Conservation (phyloP, 352 stramenopile genomes). For the Globisporangium recalcitrans region DNA sequence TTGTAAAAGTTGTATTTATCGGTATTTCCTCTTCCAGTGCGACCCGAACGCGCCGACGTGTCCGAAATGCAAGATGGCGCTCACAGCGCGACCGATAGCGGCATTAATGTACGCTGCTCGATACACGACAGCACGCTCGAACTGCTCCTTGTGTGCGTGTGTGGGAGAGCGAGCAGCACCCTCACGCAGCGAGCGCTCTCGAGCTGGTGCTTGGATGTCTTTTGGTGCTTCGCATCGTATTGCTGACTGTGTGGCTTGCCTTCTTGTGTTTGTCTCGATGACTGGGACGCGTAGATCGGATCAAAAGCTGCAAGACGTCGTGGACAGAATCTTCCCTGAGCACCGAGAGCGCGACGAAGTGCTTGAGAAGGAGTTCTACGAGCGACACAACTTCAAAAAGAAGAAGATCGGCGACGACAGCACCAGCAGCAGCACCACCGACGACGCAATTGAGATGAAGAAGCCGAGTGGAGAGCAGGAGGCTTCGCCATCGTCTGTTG, state of each 20-base stretch:
- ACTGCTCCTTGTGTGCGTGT: not conserved
- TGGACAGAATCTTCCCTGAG: slow-evolving; percentile 72
- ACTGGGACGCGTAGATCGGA: slow-evolving; percentile 41
- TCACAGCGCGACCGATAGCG: slow-evolving; percentile 50
- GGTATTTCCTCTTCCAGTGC: slow-evolving; percentile 62
- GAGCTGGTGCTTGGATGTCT: not conserved
- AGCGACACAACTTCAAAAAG: slow-evolving; percentile 47
- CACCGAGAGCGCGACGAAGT: slow-evolving; percentile 43
- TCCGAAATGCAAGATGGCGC: slow-evolving; percentile 50
- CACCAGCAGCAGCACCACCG: not conserved
- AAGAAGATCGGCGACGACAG: not conserved
- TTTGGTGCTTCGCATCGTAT: not conserved
- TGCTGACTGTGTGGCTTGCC: not conserved
- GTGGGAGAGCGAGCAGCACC: not conserved
- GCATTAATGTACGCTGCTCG: slow-evolving; percentile 48
- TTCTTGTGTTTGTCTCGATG: not conserved
- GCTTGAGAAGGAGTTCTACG: slow-evolving; percentile 58
- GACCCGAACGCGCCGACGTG: slow-evolving; percentile 39
- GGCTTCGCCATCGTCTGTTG: slow-evolving; percentile 2
- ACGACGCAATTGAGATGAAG: not conserved
- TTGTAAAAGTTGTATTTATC: slow-evolving; percentile 85
- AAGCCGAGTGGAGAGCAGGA: not conserved
- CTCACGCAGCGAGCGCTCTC: not conserved
- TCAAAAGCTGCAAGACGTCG: slow-evolving; percentile 65
- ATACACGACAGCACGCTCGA: not conserved